Conservation (phyloP, 148 eudicot species). For the Rhododendron ferrugineum region DNA sequence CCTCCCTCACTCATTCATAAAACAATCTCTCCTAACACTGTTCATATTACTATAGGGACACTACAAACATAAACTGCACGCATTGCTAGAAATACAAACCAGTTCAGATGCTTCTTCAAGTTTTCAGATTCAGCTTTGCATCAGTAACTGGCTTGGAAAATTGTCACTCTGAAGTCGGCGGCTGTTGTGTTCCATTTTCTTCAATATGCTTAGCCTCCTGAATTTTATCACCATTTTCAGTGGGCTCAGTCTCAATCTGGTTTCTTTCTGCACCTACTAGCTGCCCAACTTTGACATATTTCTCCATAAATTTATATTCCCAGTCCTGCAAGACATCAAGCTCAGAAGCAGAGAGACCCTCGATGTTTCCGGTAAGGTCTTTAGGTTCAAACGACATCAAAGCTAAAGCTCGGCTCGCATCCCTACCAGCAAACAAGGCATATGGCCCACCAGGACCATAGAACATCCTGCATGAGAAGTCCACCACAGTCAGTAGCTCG, state of each 20-base stretch:
- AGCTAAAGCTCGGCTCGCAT: constrained; percentile 87
- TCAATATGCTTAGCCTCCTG: constrained; percentile 1
- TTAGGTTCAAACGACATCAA: constrained; percentile 80
- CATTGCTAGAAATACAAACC: background rate
- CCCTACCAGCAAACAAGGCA: constrained; percentile 78
- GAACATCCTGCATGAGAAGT: constrained; percentile 50
- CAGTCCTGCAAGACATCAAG: constrained; percentile 80
- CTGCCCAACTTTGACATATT: constrained; percentile 80
- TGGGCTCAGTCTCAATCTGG: background rate
- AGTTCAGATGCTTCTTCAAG: background rate
- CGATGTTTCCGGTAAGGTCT: constrained; percentile 65
- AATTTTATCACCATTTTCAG: constrained; percentile 15
- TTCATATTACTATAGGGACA: background rate
- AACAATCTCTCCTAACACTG: background rate
- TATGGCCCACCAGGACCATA: constrained; percentile 95
- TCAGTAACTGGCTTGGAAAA: background rate
- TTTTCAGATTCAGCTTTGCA: background rate
- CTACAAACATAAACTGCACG: background rate
- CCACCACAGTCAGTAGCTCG: background rate
- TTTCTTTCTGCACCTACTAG: constrained; percentile 26
- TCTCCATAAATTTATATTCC: constrained; percentile 86
- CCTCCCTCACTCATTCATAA: background rate
- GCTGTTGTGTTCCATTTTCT: constrained; percentile 3
- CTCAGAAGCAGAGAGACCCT: constrained; percentile 64
- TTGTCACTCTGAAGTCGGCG: constrained; percentile 9